Percentiles rank a stretch among this genome's conserved stretches.
phyloP scores from a whole-genome alignment of 345 rosid genomes.

The Turritis glabra region DNA sequence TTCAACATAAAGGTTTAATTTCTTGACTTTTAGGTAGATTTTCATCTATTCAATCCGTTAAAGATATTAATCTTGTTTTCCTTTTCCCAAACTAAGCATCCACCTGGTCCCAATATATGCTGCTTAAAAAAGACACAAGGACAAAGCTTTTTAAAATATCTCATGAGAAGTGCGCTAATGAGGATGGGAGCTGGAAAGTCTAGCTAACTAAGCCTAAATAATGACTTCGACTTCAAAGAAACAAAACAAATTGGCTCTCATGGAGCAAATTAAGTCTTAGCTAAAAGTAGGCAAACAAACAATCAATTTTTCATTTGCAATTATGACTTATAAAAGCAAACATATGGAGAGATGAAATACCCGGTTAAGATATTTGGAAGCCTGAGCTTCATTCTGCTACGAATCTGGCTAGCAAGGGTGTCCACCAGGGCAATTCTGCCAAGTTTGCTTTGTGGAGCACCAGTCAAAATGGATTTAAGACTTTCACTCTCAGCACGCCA shows the following conservation, averaged over 20 bases:
- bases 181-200: conserved; percentile 9
- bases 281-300: conserved; percentile 1
- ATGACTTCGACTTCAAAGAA: conserved; percentile 17
- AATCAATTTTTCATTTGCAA: conserved; percentile 15
- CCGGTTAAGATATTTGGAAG: conserved; percentile 93
- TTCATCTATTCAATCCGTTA: background rate
- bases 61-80: background rate
- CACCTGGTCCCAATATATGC: background rate
- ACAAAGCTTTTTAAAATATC: conserved; percentile 3
- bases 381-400: conserved; percentile 87
- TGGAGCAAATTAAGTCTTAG: conserved; percentile 2
- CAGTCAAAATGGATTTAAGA: conserved; percentile 73
- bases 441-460: conserved; percentile 90
- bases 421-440: conserved; percentile 95
- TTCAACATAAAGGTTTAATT: background rate
- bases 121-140: conserved; percentile 1
- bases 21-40: background rate
- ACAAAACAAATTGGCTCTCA: conserved; percentile 8
- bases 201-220: conserved; percentile 27
- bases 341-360: conserved; percentile 59
- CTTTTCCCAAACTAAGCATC: background rate
- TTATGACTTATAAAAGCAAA: conserved; percentile 8
- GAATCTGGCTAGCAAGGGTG: conserved; percentile 86
- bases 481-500: conserved; percentile 98
- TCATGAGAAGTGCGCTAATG: conserved; percentile 12